These are phyloP conservation scores for Mycosphaerella sp. DNA, from an alignment of 2,329 filamentous ascomycete genomes.

Conservation along the genomic window DNA sequence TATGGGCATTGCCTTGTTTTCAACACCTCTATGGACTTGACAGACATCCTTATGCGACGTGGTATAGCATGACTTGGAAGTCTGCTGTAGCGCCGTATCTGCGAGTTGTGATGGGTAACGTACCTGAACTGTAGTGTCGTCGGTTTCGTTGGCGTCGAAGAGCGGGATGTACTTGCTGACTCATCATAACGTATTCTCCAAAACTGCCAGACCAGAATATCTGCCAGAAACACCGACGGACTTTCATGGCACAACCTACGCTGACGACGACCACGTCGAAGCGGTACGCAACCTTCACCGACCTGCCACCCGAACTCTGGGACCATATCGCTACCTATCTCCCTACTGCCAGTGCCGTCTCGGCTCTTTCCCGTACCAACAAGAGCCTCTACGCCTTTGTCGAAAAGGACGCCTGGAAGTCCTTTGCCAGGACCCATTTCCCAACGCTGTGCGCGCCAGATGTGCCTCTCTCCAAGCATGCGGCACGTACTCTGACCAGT, in stretches of 20 bases:
- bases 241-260: neutral
- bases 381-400: conserved; percentile 42
- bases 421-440: conserved; percentile 45
- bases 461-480: conserved; percentile 43
- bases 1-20: too few species aligned
- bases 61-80: too few species aligned
- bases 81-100: too few species aligned
- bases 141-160: too few species aligned
- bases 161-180: too few species aligned
- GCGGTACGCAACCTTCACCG: conserved; percentile 22
- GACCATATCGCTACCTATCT: conserved; percentile 37
- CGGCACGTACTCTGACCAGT: conserved; percentile 50
- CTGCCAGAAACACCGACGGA: too few species aligned
- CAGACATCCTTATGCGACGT: too few species aligned
- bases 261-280: conserved; percentile 7
- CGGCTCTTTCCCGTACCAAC: conserved; percentile 42
- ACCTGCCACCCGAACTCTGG: conserved; percentile 37
- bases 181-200: too few species aligned
- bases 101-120: too few species aligned
- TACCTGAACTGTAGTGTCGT: too few species aligned
- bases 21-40: too few species aligned
- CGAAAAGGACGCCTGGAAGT: conserved; percentile 42
- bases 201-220: too few species aligned
- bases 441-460: conserved; percentile 35
- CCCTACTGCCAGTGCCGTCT: conserved; percentile 41